Conservation (phyloP, 495 filamentous ascomycete genomes). For the Penicillium taxi region DNA sequence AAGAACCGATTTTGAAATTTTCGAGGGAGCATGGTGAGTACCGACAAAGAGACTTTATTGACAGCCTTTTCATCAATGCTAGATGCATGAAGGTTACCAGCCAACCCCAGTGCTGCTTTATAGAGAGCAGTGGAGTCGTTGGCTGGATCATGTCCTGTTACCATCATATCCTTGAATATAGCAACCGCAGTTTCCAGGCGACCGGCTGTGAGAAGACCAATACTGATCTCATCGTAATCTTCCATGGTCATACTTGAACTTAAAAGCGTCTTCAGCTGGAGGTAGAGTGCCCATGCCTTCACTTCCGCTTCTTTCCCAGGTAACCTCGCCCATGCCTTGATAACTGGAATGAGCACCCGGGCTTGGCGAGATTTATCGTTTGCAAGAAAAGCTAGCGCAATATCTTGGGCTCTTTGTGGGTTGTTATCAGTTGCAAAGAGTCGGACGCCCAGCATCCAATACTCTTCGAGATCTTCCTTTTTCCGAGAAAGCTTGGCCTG, state of each 20-base stretch:
- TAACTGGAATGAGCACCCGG: slow-evolving; percentile 60
- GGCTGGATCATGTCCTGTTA: slow-evolving; percentile 45
- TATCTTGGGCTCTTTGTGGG: slow-evolving; percentile 54
- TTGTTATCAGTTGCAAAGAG: slow-evolving; percentile 55
- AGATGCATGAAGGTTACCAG: slow-evolving; percentile 40
- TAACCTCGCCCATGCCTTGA: slow-evolving; percentile 34
- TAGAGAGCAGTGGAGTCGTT: slow-evolving; percentile 46
- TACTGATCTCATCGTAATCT: slow-evolving; percentile 65
- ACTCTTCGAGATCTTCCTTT: slow-evolving; percentile 44
- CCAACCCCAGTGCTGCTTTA: slow-evolving; percentile 33
- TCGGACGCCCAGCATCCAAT: slow-evolving; percentile 61
- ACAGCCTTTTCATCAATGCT: slow-evolving; percentile 40
- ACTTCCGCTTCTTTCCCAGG: slow-evolving; percentile 34
- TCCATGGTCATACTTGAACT: slow-evolving; percentile 58
- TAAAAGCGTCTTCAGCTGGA: slow-evolving; percentile 50
- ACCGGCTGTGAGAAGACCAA: slow-evolving; percentile 52
- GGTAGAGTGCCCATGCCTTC: slow-evolving; percentile 61
- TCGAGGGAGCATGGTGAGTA: slow-evolving; percentile 48
- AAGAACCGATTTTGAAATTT: slow-evolving; percentile 69
- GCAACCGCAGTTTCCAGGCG: slow-evolving; percentile 56
- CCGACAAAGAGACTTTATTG: slow-evolving; percentile 44
- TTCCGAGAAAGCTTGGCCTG: slow-evolving; percentile 44
- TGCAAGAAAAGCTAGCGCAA: slow-evolving; percentile 50
- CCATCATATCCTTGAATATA: slow-evolving; percentile 81
- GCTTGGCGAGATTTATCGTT: slow-evolving; percentile 43